A percentile compares a stretch with the other conserved stretches of the same genome.
Evolutionary conservation across 2,329 filamentous ascomycete genomes (phyloP).

Genomic region (Leptosphaerulina australis): DNA sequence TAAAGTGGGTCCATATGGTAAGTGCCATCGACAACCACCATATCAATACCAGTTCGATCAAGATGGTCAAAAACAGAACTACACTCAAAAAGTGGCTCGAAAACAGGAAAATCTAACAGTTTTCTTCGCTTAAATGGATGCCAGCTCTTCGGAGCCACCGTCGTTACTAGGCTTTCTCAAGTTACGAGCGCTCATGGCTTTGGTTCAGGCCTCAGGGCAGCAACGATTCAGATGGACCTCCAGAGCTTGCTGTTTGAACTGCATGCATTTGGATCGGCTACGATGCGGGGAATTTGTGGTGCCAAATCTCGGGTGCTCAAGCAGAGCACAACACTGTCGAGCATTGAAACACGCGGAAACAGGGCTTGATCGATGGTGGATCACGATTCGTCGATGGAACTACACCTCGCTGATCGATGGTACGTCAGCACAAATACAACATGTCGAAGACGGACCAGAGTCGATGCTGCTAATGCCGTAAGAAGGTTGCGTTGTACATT

Average conservation of each 20-base stretch:
- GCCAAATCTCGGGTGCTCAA: not conserved
- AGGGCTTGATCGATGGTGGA: not conserved
- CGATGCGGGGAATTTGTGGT: slow-evolving; percentile 18
- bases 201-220: slow-evolving; percentile 6
- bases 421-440: slow-evolving; percentile 13
- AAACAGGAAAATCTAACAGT: slow-evolving; percentile 18
- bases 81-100: slow-evolving; percentile 8
- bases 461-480: too few relatives aligned
- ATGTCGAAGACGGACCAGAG: not conserved
- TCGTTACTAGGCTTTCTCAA: slow-evolving; percentile 7
- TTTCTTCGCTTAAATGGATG: slow-evolving; percentile 20
- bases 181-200: slow-evolving; percentile 10
- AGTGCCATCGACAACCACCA: too few relatives aligned
- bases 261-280: slow-evolving; percentile 21
- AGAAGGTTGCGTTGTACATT: too few relatives aligned
- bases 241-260: slow-evolving; percentile 10
- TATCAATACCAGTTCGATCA: not conserved
- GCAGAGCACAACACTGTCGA: slow-evolving; percentile 3
- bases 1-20: slow-evolving; percentile 16
- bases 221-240: not conserved
- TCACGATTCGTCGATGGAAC: not conserved
- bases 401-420: slow-evolving; percentile 8
- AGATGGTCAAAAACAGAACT: slow-evolving; percentile 10
- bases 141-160: slow-evolving; percentile 6
- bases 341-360: slow-evolving; percentile 14